Evolutionary conservation across 805 yeast species (phyloP).

Genomic region (Candida odintsovae): DNA sequence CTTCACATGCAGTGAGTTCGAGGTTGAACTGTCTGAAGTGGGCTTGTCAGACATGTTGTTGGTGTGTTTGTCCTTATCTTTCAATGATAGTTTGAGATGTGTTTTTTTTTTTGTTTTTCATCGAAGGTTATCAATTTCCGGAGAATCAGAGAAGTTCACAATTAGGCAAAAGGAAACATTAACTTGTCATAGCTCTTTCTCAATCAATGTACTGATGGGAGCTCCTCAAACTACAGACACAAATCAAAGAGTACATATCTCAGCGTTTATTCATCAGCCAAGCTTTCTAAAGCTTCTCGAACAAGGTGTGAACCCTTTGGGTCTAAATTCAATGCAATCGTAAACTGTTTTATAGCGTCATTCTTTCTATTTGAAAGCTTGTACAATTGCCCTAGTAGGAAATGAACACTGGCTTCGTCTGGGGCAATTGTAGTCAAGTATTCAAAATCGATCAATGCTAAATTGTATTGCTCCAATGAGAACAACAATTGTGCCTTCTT

Average conservation of each 20-base stretch:
- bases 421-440: conserved; percentile 74
- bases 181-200: no score
- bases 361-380: conserved; percentile 66
- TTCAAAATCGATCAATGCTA: conserved; percentile 72
- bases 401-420: conserved; percentile 92
- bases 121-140: no score
- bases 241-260: no score
- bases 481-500: conserved; percentile 81
- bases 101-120: no score
- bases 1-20: background rate
- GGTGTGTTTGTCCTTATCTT: no score
- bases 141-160: no score
- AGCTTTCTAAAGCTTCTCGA: conserved; percentile 70
- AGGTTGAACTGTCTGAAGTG: no score
- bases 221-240: no score
- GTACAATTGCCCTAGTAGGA: conserved; percentile 80
- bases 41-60: no score
- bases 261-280: conserved; percentile 6
- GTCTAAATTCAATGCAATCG: conserved; percentile 84
- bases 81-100: no score
- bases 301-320: conserved; percentile 88
- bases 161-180: no score
- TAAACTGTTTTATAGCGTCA: conserved; percentile 78
- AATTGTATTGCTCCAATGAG: conserved; percentile 61
- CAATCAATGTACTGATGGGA: no score